Conservation (phyloP, 257 asterid genomes). For the Ballota nigra region DNA sequence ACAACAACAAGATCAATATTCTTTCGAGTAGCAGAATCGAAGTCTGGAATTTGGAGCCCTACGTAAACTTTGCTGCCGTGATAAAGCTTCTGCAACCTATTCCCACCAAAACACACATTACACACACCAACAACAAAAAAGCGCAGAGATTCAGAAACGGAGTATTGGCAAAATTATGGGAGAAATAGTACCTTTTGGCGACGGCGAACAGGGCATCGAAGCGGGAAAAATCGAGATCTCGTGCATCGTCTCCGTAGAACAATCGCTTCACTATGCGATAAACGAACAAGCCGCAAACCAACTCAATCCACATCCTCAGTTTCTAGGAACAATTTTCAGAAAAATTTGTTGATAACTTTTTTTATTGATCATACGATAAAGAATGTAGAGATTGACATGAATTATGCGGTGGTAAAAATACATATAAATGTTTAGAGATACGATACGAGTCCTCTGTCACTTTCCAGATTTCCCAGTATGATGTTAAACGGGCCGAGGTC, state of each 20-base stretch:
- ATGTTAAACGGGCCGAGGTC: background rate
- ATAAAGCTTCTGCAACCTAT: constrained; percentile 68
- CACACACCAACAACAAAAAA: background rate
- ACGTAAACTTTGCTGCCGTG: constrained; percentile 57
- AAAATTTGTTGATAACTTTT: background rate
- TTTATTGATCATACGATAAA: too few species aligned
- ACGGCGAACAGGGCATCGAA: constrained; percentile 58
- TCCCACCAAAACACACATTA: background rate
- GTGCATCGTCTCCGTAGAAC: constrained; percentile 46
- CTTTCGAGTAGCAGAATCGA: constrained; percentile 66
- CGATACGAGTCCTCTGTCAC: background rate
- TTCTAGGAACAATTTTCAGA: background rate
- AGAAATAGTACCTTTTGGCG: constrained; percentile 39
- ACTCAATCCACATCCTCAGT: constrained; percentile 52
- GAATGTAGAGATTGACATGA: background rate
- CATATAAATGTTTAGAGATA: background rate
- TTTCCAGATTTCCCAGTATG: background rate
- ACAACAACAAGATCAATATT: constrained; percentile 72
- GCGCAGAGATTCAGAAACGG: background rate
- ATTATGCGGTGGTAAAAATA: background rate
- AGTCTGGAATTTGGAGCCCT: constrained; percentile 85
- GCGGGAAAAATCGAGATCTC: constrained; percentile 44
- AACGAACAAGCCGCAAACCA: constrained; percentile 61
- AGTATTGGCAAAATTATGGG: background rate
- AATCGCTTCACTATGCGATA: constrained; percentile 46